These are phyloP conservation scores for Solanum tarapatanum DNA, from an alignment of 257 asterid species.

Conservation along the genomic window DNA sequence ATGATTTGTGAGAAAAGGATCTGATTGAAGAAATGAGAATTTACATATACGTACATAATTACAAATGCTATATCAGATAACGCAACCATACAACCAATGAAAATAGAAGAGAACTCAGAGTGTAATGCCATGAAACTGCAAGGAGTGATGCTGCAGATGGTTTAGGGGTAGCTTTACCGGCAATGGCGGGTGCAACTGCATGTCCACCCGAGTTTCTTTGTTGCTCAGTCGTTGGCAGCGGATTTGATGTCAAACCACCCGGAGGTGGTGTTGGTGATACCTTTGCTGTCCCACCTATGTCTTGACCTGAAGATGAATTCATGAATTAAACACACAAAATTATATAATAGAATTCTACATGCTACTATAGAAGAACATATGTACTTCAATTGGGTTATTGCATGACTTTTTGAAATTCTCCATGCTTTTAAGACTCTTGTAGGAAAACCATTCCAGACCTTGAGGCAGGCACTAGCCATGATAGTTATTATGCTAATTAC, in stretches of 20 bases:
- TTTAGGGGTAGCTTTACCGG: conserved; percentile 43
- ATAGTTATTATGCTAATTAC: not conserved
- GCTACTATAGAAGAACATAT: not conserved
- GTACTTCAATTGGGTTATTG: not conserved
- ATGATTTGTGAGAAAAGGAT: not conserved
- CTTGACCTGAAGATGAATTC: conserved; percentile 34
- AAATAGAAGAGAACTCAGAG: conserved; percentile 22
- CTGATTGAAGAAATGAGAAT: conserved; percentile 10
- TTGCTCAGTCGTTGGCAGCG: conserved; percentile 49
- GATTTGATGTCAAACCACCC: conserved; percentile 25
- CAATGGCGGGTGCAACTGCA: conserved; percentile 60
- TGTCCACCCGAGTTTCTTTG: conserved; percentile 22
- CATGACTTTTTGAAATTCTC: not conserved
- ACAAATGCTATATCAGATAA: conserved; percentile 6
- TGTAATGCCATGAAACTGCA: conserved; percentile 3
- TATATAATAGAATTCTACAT: not conserved
- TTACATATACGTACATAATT: conserved; percentile 20
- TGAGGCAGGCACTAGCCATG: not conserved
- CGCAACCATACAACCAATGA: conserved; percentile 14
- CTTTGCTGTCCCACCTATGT: conserved; percentile 11
- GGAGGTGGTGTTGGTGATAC: conserved; percentile 34
- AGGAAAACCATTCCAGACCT: not conserved
- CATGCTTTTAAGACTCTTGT: not conserved
- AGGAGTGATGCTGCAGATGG: conserved; percentile 32
- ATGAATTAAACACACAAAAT: not conserved